Conservation (phyloP, 768 basidiomycete genomes). For the Boletus tylopilopsis region DNA sequence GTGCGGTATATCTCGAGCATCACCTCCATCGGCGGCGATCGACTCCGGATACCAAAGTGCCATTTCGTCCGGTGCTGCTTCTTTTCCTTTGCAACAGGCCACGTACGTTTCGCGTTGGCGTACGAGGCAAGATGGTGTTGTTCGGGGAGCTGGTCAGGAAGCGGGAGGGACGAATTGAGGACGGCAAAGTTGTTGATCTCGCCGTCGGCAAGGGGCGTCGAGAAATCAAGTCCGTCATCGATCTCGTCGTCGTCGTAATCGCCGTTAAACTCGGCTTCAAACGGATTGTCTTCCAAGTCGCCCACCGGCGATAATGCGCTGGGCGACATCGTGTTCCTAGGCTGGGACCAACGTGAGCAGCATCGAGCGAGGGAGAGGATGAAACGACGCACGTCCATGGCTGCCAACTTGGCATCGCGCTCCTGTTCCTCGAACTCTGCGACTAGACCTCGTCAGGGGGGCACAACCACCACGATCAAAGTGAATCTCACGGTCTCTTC, state of each 20-base stretch:
- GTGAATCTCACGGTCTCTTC: constrained; percentile 86
- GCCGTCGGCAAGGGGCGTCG: constrained; percentile 34
- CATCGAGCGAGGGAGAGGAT: neutral
- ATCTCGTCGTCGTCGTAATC: constrained; percentile 49
- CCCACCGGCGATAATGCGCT: constrained; percentile 59
- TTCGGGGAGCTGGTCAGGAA: constrained; percentile 59
- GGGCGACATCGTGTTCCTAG: constrained; percentile 67
- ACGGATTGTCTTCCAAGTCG: constrained; percentile 73
- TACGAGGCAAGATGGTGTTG: constrained; percentile 73
- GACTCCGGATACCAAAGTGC: constrained; percentile 97
- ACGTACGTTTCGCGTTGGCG: constrained; percentile 45
- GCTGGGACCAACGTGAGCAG: constrained; percentile 38
- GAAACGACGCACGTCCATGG: constrained; percentile 67
- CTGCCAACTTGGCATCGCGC: constrained; percentile 73
- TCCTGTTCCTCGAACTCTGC: constrained; percentile 83
- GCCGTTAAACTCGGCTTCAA: constrained; percentile 66
- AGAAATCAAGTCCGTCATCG: constrained; percentile 50
- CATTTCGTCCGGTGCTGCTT: constrained; percentile 83
- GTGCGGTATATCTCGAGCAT: constrained; percentile 99
- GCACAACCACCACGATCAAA: neutral
- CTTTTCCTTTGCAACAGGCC: constrained; percentile 50
- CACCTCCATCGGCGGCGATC: constrained; percentile 97
- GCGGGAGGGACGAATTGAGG: constrained; percentile 83
- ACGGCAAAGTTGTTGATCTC: constrained; percentile 73
- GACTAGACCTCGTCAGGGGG: constrained; percentile 40